These are phyloP conservation scores for Fomitopsis serialis DNA, from an alignment of 768 basidiomycete species.

Conservation along the genomic window DNA sequence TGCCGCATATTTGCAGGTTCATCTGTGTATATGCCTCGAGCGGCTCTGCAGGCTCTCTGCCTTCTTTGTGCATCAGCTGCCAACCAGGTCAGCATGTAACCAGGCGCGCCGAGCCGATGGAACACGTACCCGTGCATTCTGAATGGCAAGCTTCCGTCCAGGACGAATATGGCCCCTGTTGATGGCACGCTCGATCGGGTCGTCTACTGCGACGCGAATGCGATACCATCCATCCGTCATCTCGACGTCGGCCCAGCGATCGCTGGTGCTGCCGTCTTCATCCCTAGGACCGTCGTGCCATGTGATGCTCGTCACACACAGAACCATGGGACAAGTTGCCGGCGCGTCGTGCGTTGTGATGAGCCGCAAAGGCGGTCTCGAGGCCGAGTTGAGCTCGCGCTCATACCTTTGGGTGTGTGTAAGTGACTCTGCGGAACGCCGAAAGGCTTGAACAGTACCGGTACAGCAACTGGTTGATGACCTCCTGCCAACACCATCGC, in stretches of 20 bases:
- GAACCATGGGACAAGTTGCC: conserved; percentile 72
- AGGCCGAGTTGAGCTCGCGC: conserved; percentile 71
- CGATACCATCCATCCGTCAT: conserved; percentile 98
- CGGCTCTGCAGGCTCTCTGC: conserved; percentile 76
- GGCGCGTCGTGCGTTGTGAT: conserved; percentile 83
- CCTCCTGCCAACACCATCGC: conserved; percentile 81
- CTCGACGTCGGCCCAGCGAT: conserved; percentile 62
- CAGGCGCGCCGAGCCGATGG: conserved; percentile 6
- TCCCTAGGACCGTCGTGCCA: conserved; percentile 40
- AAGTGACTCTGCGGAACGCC: not conserved
- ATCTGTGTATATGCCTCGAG: conserved; percentile 73
- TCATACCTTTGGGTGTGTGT: conserved; percentile 59
- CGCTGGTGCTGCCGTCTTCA: conserved; percentile 32
- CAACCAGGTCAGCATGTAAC: not conserved
- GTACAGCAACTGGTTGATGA: conserved; percentile 79
- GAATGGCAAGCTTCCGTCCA: conserved; percentile 80
- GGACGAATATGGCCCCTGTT: conserved; percentile 58
- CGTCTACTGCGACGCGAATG: conserved; percentile 72
- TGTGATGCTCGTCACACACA: conserved; percentile 73
- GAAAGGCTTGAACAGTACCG: conserved; percentile 44
- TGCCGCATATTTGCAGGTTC: conserved; percentile 67
- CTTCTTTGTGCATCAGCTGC: conserved; percentile 26
- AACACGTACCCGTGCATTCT: conserved; percentile 77
- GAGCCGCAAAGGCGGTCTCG: conserved; percentile 75
- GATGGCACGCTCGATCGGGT: conserved; percentile 64